Evolutionary conservation across 768 basidiomycete species (phyloP).

Genomic region (Boletus tomentosulus): DNA sequence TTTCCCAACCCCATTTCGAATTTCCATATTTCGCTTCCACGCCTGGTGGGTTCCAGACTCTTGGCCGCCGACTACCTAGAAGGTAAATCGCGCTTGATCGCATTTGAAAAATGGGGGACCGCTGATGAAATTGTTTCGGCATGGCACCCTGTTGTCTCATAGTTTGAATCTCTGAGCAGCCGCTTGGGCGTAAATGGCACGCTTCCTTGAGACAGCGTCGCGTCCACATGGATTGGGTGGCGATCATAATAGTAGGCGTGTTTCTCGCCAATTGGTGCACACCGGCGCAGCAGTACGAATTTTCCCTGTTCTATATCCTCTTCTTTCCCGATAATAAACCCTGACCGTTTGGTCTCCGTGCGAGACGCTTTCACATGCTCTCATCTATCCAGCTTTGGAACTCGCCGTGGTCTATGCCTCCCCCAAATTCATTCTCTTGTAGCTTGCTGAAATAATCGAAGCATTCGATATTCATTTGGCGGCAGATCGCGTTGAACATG

Average conservation of each 20-base stretch:
- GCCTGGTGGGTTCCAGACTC: constrained; percentile 35
- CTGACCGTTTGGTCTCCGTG: background rate
- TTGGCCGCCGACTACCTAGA: constrained; percentile 66
- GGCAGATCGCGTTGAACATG: background rate
- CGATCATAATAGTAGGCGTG: constrained; percentile 1
- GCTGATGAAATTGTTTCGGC: constrained; percentile 10
- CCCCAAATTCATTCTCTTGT: background rate
- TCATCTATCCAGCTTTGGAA: background rate
- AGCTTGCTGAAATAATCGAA: background rate
- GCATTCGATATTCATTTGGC: background rate
- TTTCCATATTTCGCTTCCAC: constrained; percentile 2
- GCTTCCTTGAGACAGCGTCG: background rate
- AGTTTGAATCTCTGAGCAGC: constrained; percentile 8
- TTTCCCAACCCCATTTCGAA: constrained; percentile 6
- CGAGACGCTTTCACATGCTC: background rate
- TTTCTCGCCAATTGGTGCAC: background rate
- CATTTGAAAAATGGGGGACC: constrained; percentile 16
- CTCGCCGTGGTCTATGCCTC: background rate
- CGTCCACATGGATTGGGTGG: background rate
- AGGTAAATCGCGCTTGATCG: constrained; percentile 33
- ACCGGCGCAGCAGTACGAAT: constrained; percentile 18
- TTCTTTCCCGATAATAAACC: constrained; percentile 2
- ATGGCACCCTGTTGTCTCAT: constrained; percentile 5
- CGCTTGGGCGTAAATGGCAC: background rate
- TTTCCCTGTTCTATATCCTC: constrained; percentile 1